Evolutionary conservation across 2,329 filamentous ascomycete species (phyloP), one percentile per base, ranked within the genome.

Genomic region (Fusarium tupiense): DNA sequence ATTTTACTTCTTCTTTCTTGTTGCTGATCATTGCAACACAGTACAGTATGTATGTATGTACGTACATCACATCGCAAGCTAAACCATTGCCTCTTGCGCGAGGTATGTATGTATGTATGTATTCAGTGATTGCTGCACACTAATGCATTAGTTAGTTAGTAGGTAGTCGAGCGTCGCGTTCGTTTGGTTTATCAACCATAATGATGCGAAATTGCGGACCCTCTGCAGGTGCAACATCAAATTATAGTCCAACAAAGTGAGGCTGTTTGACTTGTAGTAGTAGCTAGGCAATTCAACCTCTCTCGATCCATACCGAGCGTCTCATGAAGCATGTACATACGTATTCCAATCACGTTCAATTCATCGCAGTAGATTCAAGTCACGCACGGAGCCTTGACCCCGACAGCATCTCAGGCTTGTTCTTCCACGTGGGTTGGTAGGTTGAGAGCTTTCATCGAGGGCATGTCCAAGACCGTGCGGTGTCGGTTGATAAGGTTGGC

Each of bases 401-500:
- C 50, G 61, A 68, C 69, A 73, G 64, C 59, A 67, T 50, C 60
- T 50, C 58, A 57, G 50, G 37, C 37, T 46, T 73, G 33, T 67
- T 46, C 75, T 67, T 46, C 75, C 71, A 69, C 70, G 64, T 62
- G 64, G 71, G 61, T 67, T 61, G 43, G 47, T 56, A 46, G 56
- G 56, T 67, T 61, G 46, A 38, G 58, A 46, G 56, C 50, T 64
- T 64, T 63, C 37, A 64, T 60, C 58, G 61, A 67, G 61, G 61
- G 69, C 60, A 70, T 68, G 69, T 68, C 66, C 56, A 46, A 49
- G 61, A 24, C 60, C 72, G 69, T 76, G 76, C 72, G 60, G 71
- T 70, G 35, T 60, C 24, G 40, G 47, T 70, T 59, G 63, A 71
- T 65, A 70, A 73, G 64, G 46, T 61, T 33, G 58, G 50, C 33